phyloP scores from a whole-genome alignment of 1,284 basidiomycete species.

The Phenoliferia sp. region DNA sequence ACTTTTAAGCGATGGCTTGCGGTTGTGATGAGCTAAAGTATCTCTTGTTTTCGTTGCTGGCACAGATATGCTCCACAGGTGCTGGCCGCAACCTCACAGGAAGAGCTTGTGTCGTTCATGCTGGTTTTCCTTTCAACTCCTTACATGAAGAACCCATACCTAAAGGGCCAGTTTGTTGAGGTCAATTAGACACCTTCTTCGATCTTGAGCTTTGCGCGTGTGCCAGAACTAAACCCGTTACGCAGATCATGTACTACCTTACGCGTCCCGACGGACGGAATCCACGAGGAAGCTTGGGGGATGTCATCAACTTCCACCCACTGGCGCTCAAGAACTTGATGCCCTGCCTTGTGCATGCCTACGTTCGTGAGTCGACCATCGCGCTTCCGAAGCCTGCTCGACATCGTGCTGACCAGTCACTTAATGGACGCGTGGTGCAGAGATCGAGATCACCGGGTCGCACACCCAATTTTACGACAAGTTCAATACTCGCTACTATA shows the following conservation, averaged over 20 bases:
- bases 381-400: not conserved
- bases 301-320: constrained; percentile 75
- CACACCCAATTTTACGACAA: constrained; percentile 99
- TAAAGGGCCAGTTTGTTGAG: constrained; percentile 96
- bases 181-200: constrained; percentile 47
- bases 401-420: not conserved
- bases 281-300: constrained; percentile 71
- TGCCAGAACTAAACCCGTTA: not conserved
- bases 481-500: constrained; percentile 53
- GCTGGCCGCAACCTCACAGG: constrained; percentile 66
- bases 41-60: not conserved
- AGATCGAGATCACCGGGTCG: constrained; percentile 94
- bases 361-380: constrained; percentile 64
- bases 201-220: constrained; percentile 1
- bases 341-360: constrained; percentile 88
- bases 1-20: constrained; percentile 40
- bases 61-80: constrained; percentile 69
- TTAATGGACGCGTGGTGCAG: too few species aligned
- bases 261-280: constrained; percentile 50
- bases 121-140: constrained; percentile 90
- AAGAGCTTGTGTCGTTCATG: constrained; percentile 82
- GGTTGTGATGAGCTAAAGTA: constrained; percentile 8
- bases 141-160: constrained; percentile 97
- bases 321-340: constrained; percentile 84
- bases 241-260: constrained; percentile 74